Evolutionary conservation across 768 basidiomycete species (phyloP), one percentile per base, ranked within the genome.

Genomic region (Leccinum rimulosum): DNA sequence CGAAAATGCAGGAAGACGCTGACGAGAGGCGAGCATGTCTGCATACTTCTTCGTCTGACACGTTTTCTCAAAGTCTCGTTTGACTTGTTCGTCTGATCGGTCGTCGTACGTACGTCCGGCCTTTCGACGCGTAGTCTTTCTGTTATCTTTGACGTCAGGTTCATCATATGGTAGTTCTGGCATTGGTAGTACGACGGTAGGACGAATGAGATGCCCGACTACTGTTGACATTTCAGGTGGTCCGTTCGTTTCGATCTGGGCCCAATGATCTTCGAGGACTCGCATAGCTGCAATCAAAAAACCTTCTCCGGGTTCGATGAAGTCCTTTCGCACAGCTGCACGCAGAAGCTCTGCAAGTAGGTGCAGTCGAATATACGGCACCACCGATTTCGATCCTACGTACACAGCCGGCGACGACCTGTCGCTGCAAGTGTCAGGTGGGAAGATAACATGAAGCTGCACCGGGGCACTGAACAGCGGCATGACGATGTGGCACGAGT

Each of bases 291-390:
- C 83, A 73, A 91, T 86, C 51, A 87, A 80, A 57, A 94, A 85
- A 2, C 89, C 87, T 67, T 90, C 86, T 0, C 84, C 88, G 1
- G 79, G 70, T 57, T 87, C 82, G n/a, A 86, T 69, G 43, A 91
- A 83, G 22, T 80, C 77, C 3, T 77, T 78, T 6, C 73, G 73
- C 54, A 81, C 74, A 71, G 89, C 80, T 10, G 79, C 82, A 6
- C 70, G 55, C n/a, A 94, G 76, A 19, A 94, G 75, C 27, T 76
- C 76, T 4, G 86, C 81, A 35, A 92, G 79, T n/a, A 97, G 80
- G 67, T 95, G 87, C 4, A 96, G 81, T 22, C 92, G 86, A 56
- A 95, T 77, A 71, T 96, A 96, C 1, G 92, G 82, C 0, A 94
- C 83, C 4, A 88, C 77, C 1, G 83, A 80, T 1, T 75, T 67